Conservation (phyloP, 1,284 basidiomycete species). For the Cystobasidium sp. region DNA sequence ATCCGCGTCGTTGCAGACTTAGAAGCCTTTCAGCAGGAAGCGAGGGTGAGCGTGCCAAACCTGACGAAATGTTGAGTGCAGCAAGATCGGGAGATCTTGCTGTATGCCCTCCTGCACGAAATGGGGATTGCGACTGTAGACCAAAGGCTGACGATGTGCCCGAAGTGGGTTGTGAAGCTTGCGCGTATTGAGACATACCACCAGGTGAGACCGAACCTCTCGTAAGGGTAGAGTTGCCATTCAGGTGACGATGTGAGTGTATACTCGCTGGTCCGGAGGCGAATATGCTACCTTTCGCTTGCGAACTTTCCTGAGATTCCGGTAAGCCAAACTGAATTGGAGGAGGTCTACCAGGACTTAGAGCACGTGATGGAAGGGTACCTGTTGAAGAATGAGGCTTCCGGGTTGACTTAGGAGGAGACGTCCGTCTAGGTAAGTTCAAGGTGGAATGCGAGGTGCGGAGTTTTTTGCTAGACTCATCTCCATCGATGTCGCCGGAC, state of each 20-base stretch:
- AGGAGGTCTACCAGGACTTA: slow-evolving; percentile 11
- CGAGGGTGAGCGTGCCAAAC: slow-evolving; percentile 33
- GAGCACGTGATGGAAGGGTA: not conserved
- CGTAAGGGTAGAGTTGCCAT: slow-evolving; percentile 1
- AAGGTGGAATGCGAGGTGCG: slow-evolving; percentile 38
- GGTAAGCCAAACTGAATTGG: not conserved
- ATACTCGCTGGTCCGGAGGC: not conserved
- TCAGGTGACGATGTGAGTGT: not conserved
- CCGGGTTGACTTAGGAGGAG: slow-evolving; percentile 10
- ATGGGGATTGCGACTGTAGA: slow-evolving; percentile 37
- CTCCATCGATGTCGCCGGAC: slow-evolving; percentile 10
- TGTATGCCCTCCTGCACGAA: slow-evolving; percentile 13
- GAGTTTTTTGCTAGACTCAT: slow-evolving; percentile 16
- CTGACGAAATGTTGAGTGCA: slow-evolving; percentile 36
- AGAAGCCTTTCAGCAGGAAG: slow-evolving; percentile 12
- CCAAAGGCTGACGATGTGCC: slow-evolving; percentile 31
- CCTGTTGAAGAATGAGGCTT: slow-evolving; percentile 12
- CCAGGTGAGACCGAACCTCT: slow-evolving; percentile 34
- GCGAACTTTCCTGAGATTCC: not conserved
- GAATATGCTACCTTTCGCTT: slow-evolving; percentile 15
- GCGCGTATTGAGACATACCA: slow-evolving; percentile 2
- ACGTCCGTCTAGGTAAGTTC: slow-evolving; percentile 8
- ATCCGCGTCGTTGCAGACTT: slow-evolving; percentile 1
- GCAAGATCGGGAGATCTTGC: slow-evolving; percentile 35
- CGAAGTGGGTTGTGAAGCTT: slow-evolving; percentile 14